Percentiles rank a stretch among this genome's conserved stretches.
Conservation (phyloP, 176 grass and related monocot species). For the Saccharum spontaneum region DNA sequence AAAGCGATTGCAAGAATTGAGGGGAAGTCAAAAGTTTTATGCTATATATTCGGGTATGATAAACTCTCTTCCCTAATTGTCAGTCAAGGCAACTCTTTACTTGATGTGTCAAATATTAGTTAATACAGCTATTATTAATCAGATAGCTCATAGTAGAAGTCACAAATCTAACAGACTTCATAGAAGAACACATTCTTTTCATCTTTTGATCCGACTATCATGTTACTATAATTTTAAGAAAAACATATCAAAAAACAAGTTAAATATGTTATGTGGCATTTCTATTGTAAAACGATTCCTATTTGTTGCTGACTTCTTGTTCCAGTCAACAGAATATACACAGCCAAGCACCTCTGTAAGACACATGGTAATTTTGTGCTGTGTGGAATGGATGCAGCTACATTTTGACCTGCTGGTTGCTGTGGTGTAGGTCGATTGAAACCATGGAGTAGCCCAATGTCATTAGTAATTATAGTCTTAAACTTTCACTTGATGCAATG, state of each 20-base stretch:
- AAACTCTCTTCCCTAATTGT: constrained; percentile 9
- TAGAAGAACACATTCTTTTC: neutral
- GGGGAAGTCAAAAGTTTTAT: constrained; percentile 42
- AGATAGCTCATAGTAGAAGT: neutral
- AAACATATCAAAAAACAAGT: neutral
- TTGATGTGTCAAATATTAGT: neutral
- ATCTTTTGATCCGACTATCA: neutral
- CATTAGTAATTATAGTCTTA: neutral
- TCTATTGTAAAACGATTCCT: neutral
- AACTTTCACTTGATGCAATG: neutral
- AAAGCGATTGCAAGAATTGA: constrained; percentile 51
- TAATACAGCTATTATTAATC: neutral
- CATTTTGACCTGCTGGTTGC: neutral
- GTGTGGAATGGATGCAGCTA: neutral
- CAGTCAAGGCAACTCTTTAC: neutral
- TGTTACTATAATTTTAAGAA: neutral
- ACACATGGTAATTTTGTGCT: neutral
- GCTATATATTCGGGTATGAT: constrained; percentile 49
- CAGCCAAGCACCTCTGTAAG: neutral
- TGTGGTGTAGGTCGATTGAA: neutral
- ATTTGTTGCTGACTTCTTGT: neutral
- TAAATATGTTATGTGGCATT: neutral
- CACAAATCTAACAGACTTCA: neutral
- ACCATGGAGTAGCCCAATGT: neutral
- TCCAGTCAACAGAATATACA: neutral